Evolutionary conservation across 257 asterid genomes (phyloP).

Genomic region (Gardenia jasminoides): DNA sequence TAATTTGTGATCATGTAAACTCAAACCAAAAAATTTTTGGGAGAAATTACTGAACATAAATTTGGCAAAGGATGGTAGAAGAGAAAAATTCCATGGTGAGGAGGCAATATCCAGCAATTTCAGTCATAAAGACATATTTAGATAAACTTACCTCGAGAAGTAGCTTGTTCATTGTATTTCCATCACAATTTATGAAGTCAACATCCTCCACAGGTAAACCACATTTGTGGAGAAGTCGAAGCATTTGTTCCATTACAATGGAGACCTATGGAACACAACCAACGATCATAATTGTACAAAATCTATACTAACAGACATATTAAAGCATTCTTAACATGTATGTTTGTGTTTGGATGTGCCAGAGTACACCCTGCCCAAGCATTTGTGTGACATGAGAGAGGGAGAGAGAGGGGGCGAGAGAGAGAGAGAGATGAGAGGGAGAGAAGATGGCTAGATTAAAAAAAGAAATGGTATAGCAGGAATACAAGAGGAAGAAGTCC

Average conservation of each 20-base stretch:
- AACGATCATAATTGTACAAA: neutral
- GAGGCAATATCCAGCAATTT: neutral
- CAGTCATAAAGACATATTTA: neutral
- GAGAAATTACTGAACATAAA: neutral
- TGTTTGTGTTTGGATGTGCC: neutral
- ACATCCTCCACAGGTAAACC: conserved; percentile 86
- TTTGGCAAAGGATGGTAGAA: neutral
- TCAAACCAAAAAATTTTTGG: neutral
- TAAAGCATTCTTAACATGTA: neutral
- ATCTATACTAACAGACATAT: neutral
- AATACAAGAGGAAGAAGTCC: neutral
- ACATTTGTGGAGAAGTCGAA: conserved; percentile 83
- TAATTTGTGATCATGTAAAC: neutral
- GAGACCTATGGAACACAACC: conserved; percentile 52
- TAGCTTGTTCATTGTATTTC: conserved; percentile 79
- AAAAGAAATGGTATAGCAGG: neutral
- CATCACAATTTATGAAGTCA: conserved; percentile 91
- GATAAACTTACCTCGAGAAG: conserved; percentile 68
- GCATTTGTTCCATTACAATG: conserved; percentile 92
- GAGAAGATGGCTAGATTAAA: neutral
- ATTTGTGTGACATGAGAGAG: neutral
- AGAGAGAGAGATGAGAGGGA: neutral
- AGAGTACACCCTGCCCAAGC: no score
- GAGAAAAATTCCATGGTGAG: neutral
- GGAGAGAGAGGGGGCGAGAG: neutral